Evolutionary conservation across 345 rosid genomes (phyloP).

Genomic region (Citrus glauca): DNA sequence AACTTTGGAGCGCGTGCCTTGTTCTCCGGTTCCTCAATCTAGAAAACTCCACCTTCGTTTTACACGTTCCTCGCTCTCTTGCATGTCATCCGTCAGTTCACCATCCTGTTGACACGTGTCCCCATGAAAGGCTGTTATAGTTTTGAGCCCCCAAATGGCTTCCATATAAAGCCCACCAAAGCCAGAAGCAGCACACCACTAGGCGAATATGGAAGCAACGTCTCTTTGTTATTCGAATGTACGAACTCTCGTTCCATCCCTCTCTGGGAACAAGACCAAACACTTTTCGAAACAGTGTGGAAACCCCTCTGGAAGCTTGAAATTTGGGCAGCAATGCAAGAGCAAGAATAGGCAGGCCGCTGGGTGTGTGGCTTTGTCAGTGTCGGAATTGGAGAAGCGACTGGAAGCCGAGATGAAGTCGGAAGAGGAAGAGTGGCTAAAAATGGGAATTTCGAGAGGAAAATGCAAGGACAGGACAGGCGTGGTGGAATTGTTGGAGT

Average conservation of each 20-base stretch:
- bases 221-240: not conserved
- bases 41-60: not conserved
- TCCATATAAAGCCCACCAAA: not conserved
- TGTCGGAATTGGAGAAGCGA: constrained; percentile 19
- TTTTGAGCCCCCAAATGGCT: constrained; percentile 1
- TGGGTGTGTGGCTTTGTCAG: constrained; percentile 25
- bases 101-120: constrained; percentile 13
- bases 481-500: constrained; percentile 55
- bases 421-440: constrained; percentile 43
- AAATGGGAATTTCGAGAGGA: constrained; percentile 24
- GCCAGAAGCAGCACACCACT: not conserved
- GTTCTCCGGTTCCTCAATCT: not conserved
- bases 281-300: not conserved
- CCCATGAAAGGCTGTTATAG: not conserved
- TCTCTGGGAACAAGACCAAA: not conserved
- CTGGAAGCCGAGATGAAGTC: constrained; percentile 25
- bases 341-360: not conserved
- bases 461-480: constrained; percentile 46
- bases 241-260: not conserved
- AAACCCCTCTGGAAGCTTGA: not conserved
- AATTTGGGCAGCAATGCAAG: not conserved
- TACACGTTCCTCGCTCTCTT: not conserved
- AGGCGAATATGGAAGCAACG: not conserved
- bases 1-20: constrained; percentile 10
- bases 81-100: not conserved